phyloP scores from a whole-genome alignment of 352 stramenopile genomes.

The Phytophthora sp. region DNA sequence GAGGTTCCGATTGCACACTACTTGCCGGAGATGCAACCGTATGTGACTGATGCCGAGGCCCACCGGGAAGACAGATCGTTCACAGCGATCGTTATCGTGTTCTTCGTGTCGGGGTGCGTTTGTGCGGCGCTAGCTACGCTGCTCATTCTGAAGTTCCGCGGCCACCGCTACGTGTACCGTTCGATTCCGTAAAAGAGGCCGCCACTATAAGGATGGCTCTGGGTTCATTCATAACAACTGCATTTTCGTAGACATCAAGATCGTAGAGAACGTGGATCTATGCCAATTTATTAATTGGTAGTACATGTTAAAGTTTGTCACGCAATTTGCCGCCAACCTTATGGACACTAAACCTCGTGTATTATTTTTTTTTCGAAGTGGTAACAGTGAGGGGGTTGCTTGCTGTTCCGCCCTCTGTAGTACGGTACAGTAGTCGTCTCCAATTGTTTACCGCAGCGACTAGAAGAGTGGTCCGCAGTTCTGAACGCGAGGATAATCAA shows the following conservation, averaged over 20 bases:
- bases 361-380: no score
- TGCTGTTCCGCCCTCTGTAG: constrained; percentile 17
- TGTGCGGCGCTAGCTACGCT: constrained; percentile 47
- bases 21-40: constrained; percentile 16
- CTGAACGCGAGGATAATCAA: constrained; percentile 14
- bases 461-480: constrained; percentile 10
- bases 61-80: constrained; percentile 28
- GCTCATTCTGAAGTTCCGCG: constrained; percentile 55
- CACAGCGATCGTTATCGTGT: constrained; percentile 44
- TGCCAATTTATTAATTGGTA: no score
- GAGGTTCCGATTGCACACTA: constrained; percentile 21
- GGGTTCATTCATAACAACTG: neutral
- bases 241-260: constrained; percentile 12
- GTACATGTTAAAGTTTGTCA: no score
- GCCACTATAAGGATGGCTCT: neutral
- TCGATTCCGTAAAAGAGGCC: constrained; percentile 44
- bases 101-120: constrained; percentile 68
- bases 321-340: constrained; percentile 8
- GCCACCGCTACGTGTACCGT: constrained; percentile 68
- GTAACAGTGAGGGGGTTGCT: no score
- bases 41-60: constrained; percentile 16
- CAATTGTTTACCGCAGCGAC: constrained; percentile 16
- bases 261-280: constrained; percentile 11
- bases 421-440: neutral
- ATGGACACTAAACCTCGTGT: no score